Conservation (phyloP, 2,329 filamentous ascomycete species). For the Neofusicoccum ribis region DNA sequence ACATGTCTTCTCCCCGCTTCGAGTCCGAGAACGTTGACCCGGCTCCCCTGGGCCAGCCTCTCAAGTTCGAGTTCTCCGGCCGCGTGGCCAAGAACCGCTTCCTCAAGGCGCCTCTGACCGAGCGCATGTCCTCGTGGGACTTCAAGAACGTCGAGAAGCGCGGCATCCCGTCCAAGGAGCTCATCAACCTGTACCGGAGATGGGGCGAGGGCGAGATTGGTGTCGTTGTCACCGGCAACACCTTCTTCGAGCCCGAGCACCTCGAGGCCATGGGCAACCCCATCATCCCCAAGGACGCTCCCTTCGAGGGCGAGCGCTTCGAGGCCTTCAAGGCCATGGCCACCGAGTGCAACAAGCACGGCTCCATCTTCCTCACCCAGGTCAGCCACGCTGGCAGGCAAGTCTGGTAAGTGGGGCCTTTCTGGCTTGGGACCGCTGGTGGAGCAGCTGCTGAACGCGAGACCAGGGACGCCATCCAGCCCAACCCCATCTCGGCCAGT, state of each 20-base stretch:
- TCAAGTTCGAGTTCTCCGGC: constrained; percentile 51
- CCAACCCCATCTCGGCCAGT: constrained; percentile 49
- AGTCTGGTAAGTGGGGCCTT: constrained; percentile 27
- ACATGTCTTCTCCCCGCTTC: constrained; percentile 34
- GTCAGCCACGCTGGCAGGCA: constrained; percentile 66
- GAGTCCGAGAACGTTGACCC: constrained; percentile 44
- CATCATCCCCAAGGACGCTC: constrained; percentile 58
- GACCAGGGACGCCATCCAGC: constrained; percentile 39
- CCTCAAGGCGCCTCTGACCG: constrained; percentile 68
- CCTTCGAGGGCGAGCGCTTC: constrained; percentile 59
- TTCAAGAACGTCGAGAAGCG: constrained; percentile 53
- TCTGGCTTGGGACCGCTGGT: background rate
- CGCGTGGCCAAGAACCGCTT: constrained; percentile 63
- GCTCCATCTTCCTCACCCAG: constrained; percentile 59
- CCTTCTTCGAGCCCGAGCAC: constrained; percentile 47
- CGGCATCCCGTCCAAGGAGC: constrained; percentile 55
- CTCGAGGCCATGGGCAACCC: constrained; percentile 58
- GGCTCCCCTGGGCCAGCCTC: constrained; percentile 43
- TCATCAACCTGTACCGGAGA: constrained; percentile 54
- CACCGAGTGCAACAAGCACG: constrained; percentile 56
- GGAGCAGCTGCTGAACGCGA: background rate
- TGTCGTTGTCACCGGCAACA: constrained; percentile 64
- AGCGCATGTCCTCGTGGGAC: constrained; percentile 63
- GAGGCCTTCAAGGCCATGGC: constrained; percentile 61
- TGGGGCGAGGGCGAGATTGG: constrained; percentile 54